Evolutionary conservation across 1,284 basidiomycete genomes (phyloP), one percentile per base, ranked within the genome.

Genomic region (Ceratobasidium papillatum): DNA sequence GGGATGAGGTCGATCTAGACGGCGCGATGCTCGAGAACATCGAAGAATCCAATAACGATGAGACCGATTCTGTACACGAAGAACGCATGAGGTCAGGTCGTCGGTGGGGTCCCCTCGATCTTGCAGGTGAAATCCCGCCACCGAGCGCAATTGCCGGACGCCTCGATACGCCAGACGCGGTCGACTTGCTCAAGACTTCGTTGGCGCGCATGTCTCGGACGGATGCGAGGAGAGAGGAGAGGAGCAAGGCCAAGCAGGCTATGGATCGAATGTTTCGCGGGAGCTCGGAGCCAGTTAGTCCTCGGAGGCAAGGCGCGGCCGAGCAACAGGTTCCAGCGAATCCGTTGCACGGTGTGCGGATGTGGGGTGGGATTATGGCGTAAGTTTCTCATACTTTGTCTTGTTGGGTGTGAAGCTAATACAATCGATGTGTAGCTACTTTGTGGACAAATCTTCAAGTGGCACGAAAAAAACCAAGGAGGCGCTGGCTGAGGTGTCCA

Each of bases 131-230:
- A 45, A 75, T 56, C 27, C 68, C 75, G 5, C 74, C 75, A 2
- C 77, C 77, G 11, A 56, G 75, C 12, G 75, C 75, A 22, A 76
- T 77, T 27, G 77, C 74, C 11, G 77, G 73, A 11, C 54, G 77
- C 32, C 59, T 71, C 45, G 77, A 77, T 56, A 77, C 77, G n/a
- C 69, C 69, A 3, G 58, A 73, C 41, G 69, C 69, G 5, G 47
- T 73, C 11, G 69, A 73, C 34, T 51, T 73, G 59, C 59, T 73
- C 58, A 73, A 73, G 69, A 63, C 69, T 9, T 73, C 69, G 7
- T 59, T 73, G 32, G 58, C 58, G 19, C 58, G 61, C 17, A 73
- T 73, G 69, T 49, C 58, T 30, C 25, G 69, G 25, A 63, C 47
- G 25, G 47, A 45, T 14, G 45, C 22, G 9, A 32, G 22, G n/a